Conservation (phyloP, 257 asterid genomes). For the Vinca minor region DNA sequence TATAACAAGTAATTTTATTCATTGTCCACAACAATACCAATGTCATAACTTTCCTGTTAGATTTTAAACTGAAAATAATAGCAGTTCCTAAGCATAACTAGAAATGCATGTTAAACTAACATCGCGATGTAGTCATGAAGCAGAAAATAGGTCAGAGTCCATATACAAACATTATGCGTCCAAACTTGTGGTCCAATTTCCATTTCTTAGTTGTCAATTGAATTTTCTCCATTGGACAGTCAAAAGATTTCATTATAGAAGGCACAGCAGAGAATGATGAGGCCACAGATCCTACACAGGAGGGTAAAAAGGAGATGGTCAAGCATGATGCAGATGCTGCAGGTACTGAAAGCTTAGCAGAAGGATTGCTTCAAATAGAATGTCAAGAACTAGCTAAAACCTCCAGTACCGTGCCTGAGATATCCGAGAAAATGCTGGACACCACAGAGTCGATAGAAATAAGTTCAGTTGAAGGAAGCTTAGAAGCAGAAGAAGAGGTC, state of each 20-base stretch:
- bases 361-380: not conserved
- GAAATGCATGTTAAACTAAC: not conserved
- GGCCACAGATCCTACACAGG: not conserved
- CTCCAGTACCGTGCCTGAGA: not conserved
- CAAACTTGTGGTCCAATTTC: not conserved
- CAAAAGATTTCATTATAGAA: not conserved
- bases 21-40: too few relatives aligned
- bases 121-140: too few relatives aligned
- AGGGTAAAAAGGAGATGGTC: not conserved
- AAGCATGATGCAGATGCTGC: not conserved
- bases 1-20: not conserved
- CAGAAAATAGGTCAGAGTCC: not conserved
- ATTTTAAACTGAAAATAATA: not conserved
- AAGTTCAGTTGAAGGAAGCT: not conserved
- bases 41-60: not conserved
- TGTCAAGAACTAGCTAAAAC: not conserved
- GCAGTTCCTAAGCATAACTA: not conserved
- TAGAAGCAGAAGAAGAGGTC: conserved; percentile 6
- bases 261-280: not conserved
- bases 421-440: not conserved
- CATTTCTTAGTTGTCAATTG: conserved; percentile 1
- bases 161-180: not conserved
- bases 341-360: not conserved
- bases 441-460: not conserved
- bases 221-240: not conserved